Evolutionary conservation across 202 grass and related monocot species (phyloP).

Genomic region (Bolboschoenoplectus hybrid): DNA sequence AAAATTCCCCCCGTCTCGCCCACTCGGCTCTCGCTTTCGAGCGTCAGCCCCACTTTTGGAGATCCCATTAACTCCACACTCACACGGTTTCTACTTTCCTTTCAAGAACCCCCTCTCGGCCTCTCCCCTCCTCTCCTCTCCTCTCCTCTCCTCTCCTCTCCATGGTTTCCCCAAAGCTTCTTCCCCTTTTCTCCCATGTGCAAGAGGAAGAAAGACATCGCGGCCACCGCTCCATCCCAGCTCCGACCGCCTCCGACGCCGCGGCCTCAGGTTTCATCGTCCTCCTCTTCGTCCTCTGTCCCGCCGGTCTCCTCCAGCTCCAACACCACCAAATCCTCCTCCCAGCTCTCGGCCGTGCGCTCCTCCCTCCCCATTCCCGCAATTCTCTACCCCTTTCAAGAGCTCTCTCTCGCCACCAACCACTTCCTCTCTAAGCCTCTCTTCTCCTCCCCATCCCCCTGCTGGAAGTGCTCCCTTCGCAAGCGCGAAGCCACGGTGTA

Average conservation of each 20-base stretch:
- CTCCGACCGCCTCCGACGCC: conserved; percentile 3
- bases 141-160: not conserved
- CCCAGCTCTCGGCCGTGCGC: conserved; percentile 50
- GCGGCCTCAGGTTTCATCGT: not conserved
- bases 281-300: conserved; percentile 24
- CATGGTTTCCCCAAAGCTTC: not conserved
- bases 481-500: conserved; percentile 47
- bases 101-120: too few species aligned
- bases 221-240: conserved; percentile 1
- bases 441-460: conserved; percentile 33
- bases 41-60: not conserved
- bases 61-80: not conserved
- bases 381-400: conserved; percentile 57
- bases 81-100: not conserved
- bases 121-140: not conserved
- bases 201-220: conserved; percentile 22
- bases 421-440: conserved; percentile 55
- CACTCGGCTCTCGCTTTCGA: not conserved
- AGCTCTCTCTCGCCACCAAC: conserved; percentile 66
- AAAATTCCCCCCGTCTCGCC: too few species aligned
- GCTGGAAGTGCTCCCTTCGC: conserved; percentile 69
- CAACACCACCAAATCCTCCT: conserved; percentile 33
- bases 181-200: not conserved
- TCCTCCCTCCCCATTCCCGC: conserved; percentile 51
- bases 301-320: conserved; percentile 11